Percentiles rank a stretch among this genome's conserved stretches.
Conservation (phyloP, 2,329 filamentous ascomycete species). For the Pyrenochaeta sp. region DNA sequence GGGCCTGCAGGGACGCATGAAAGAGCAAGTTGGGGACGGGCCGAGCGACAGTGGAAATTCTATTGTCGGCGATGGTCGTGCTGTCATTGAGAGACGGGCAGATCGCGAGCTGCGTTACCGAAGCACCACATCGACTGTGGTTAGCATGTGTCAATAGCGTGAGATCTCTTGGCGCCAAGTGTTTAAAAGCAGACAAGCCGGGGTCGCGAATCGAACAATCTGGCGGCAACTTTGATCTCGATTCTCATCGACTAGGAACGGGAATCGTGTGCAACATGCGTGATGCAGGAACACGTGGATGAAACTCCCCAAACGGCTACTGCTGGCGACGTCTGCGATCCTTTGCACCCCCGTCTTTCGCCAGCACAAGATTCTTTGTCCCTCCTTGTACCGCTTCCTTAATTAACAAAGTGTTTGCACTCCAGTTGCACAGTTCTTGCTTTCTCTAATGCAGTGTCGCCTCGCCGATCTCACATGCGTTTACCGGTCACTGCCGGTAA, state of each 20-base stretch:
- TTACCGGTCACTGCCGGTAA: no score
- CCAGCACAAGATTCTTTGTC: neutral
- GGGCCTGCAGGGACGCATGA: constrained; percentile 30
- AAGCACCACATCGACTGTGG: constrained; percentile 24
- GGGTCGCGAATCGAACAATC: constrained; percentile 19
- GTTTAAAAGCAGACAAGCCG: constrained; percentile 10
- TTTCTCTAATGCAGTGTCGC: constrained; percentile 7
- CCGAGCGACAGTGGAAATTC: constrained; percentile 20
- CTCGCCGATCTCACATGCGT: neutral
- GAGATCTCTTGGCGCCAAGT: constrained; percentile 23
- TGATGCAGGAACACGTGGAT: constrained; percentile 9
- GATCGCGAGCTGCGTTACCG: constrained; percentile 35
- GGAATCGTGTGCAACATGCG: constrained; percentile 25
- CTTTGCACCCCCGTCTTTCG: neutral
- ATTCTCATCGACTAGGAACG: constrained; percentile 16
- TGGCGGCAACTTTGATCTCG: constrained; percentile 19
- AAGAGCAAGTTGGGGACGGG: constrained; percentile 29
- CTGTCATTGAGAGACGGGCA: constrained; percentile 31
- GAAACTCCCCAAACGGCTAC: neutral
- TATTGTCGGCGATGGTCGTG: constrained; percentile 33
- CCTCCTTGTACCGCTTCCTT: neutral
- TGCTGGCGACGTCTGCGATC: neutral
- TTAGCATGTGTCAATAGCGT: constrained; percentile 13
- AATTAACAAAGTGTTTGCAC: no score
- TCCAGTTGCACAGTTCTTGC: no score